A percentile compares a stretch with the other conserved stretches of the same genome.
Conservation (phyloP, 2,329 filamentous ascomycete genomes). For the Chrysoporthe cubensis region DNA sequence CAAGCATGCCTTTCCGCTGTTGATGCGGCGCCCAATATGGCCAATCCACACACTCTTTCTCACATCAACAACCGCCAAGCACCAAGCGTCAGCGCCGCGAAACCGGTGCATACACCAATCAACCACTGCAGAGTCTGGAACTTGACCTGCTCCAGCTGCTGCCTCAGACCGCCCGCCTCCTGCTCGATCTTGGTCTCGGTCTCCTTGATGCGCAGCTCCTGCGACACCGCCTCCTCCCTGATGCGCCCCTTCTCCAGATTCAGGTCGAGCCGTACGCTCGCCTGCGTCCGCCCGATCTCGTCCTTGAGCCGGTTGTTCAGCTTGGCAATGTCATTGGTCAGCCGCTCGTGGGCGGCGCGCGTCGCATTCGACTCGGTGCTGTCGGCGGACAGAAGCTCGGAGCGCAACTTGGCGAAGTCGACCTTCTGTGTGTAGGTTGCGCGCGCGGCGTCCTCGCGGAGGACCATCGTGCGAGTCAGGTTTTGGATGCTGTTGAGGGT, state of each 20-base stretch:
- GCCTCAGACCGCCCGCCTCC: constrained; percentile 86
- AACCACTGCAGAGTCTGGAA: constrained; percentile 98
- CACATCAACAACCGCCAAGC: constrained; percentile 73
- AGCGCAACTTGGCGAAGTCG: constrained; percentile 95
- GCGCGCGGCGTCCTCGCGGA: constrained; percentile 88
- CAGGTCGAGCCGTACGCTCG: constrained; percentile 86
- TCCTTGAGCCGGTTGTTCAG: constrained; percentile 86
- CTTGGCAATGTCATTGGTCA: constrained; percentile 94
- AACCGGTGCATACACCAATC: constrained; percentile 79
- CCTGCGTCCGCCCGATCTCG: constrained; percentile 93
- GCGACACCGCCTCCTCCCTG: constrained; percentile 91
- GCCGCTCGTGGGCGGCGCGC: constrained; percentile 83
- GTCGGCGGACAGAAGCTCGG: constrained; percentile 89
- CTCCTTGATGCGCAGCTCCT: constrained; percentile 98
- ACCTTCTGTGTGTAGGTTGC: constrained; percentile 87
- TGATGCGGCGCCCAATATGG: not conserved
- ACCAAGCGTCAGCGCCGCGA: constrained; percentile 69
- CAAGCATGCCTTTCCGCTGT: not conserved
- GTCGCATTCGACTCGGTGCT: constrained; percentile 89
- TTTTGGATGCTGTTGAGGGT: constrained; percentile 76
- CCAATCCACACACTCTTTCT: constrained; percentile 19
- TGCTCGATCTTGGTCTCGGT: constrained; percentile 98
- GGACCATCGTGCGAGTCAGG: constrained; percentile 95
- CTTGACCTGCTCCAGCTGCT: constrained; percentile 96
- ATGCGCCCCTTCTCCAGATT: constrained; percentile 98